Percentiles rank a stretch among this genome's conserved stretches.
Evolutionary conservation across 306 rosid genomes (phyloP).

Genomic region (Cicer judaicum): DNA sequence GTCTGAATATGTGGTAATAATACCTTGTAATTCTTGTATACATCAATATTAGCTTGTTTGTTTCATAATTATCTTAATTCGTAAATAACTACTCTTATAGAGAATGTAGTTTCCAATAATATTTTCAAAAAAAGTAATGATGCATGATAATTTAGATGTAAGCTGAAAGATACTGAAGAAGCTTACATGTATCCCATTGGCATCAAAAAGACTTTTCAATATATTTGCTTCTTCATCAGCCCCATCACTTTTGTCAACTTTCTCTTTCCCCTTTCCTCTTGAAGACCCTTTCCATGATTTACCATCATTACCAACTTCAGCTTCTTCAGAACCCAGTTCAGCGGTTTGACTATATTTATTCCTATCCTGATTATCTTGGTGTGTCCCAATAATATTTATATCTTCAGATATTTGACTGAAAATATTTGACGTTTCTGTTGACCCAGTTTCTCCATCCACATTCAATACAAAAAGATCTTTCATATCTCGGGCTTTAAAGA

Average conservation of each 20-base stretch:
- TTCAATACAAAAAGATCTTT: constrained; percentile 86
- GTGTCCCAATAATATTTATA: constrained; percentile 63
- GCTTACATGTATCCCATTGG: constrained; percentile 93
- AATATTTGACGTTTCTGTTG: constrained; percentile 88
- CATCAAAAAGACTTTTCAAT: constrained; percentile 77
- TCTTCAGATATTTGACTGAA: constrained; percentile 80
- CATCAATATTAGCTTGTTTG: constrained; percentile 32
- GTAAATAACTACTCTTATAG: constrained; percentile 19
- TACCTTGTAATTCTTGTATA: constrained; percentile 19
- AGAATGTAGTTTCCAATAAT: constrained; percentile 26
- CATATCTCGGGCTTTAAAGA: constrained; percentile 97
- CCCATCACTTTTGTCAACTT: constrained; percentile 56
- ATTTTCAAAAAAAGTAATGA: constrained; percentile 30
- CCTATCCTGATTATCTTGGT: constrained; percentile 56
- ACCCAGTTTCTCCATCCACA: constrained; percentile 69
- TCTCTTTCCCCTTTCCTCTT: constrained; percentile 65
- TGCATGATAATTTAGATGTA: constrained; percentile 26
- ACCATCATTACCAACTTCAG: constrained; percentile 45
- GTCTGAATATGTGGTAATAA: constrained; percentile 7
- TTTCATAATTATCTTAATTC: constrained; percentile 32
- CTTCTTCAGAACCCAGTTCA: constrained; percentile 44
- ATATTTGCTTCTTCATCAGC: constrained; percentile 75
- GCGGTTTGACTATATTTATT: constrained; percentile 42
- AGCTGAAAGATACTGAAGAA: constrained; percentile 36
- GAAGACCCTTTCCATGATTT: constrained; percentile 48